Evolutionary conservation across 441 rosid genomes (phyloP).

Genomic region (Euphorbia corollata): DNA sequence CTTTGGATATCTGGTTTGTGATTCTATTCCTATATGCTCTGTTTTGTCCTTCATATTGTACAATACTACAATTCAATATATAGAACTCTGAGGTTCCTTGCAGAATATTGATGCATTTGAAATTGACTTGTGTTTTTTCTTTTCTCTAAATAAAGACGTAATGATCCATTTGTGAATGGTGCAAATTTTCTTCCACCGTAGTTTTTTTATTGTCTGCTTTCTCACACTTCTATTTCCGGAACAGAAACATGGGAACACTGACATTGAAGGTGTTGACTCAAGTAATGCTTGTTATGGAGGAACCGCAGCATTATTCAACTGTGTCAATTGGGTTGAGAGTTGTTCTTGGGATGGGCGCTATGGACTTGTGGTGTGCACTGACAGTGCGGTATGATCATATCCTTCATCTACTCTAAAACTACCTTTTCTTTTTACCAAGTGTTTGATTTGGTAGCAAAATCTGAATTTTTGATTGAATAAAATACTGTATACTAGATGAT

Average conservation of each 20-base stretch:
- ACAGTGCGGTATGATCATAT: conserved; percentile 73
- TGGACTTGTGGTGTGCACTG: conserved; percentile 89
- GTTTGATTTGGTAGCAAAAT: not conserved
- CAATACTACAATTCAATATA: not conserved
- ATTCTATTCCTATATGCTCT: not conserved
- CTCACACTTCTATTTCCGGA: conserved; percentile 14
- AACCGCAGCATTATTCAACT: conserved; percentile 90
- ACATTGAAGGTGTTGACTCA: conserved; percentile 97
- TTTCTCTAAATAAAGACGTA: not conserved
- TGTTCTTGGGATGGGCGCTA: conserved; percentile 97
- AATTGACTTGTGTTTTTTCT: conserved; percentile 5
- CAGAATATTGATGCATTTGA: not conserved
- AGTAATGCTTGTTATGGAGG: conserved; percentile 98
- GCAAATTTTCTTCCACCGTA: not conserved
- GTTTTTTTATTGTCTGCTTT: conserved; percentile 6
- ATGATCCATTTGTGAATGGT: not conserved
- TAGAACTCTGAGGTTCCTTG: not conserved
- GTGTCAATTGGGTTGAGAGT: conserved; percentile 99
- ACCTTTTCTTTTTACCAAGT: not conserved
- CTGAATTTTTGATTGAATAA: not conserved
- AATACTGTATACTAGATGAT: not conserved
- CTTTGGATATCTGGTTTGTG: not conserved
- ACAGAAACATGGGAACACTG: conserved; percentile 88
- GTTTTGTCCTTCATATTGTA: not conserved
- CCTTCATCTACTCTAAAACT: not conserved